Evolutionary conservation across 495 filamentous ascomycete species (phyloP).

Genomic region (Niebla homalea): DNA sequence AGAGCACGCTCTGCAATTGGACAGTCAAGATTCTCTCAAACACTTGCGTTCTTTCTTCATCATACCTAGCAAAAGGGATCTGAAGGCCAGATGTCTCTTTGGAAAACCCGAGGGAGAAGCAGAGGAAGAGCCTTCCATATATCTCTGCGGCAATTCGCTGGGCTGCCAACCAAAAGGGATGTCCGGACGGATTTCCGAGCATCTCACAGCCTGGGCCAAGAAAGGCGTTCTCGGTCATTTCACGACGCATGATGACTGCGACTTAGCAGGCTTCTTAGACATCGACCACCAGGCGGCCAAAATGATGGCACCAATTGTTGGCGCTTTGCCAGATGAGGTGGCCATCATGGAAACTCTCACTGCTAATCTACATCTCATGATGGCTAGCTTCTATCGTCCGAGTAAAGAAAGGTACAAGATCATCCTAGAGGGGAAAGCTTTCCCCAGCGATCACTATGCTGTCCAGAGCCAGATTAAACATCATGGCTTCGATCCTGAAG

Average conservation of each 20-base stretch:
- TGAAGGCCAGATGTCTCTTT: conserved; percentile 51
- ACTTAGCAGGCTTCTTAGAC: conserved; percentile 68
- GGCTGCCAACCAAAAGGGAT: conserved; percentile 75
- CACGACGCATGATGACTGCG: conserved; percentile 59
- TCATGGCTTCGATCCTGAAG: conserved; percentile 53
- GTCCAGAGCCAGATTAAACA: conserved; percentile 76
- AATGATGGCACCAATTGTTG: conserved; percentile 71
- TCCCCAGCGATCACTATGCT: conserved; percentile 90
- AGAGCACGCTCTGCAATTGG: conserved; percentile 49
- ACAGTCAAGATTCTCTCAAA: conserved; percentile 54
- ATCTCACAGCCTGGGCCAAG: conserved; percentile 76
- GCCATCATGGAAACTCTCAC: conserved; percentile 91
- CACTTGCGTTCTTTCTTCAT: conserved; percentile 65
- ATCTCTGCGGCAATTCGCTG: conserved; percentile 94
- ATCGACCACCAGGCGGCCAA: conserved; percentile 59
- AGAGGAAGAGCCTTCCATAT: conserved; percentile 45
- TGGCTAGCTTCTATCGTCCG: conserved; percentile 85
- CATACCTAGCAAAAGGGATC: conserved; percentile 66
- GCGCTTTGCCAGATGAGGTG: conserved; percentile 67
- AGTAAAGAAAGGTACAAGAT: conserved; percentile 68
- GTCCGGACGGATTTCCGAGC: conserved; percentile 54
- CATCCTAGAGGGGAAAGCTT: conserved; percentile 85
- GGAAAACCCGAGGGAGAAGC: conserved; percentile 22
- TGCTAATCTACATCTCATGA: conserved; percentile 77
- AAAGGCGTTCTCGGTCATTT: conserved; percentile 95